A percentile compares a stretch with the other conserved stretches of the same genome.
Evolutionary conservation across 345 rosid genomes (phyloP).

Genomic region (Pelargonium nanum): DNA sequence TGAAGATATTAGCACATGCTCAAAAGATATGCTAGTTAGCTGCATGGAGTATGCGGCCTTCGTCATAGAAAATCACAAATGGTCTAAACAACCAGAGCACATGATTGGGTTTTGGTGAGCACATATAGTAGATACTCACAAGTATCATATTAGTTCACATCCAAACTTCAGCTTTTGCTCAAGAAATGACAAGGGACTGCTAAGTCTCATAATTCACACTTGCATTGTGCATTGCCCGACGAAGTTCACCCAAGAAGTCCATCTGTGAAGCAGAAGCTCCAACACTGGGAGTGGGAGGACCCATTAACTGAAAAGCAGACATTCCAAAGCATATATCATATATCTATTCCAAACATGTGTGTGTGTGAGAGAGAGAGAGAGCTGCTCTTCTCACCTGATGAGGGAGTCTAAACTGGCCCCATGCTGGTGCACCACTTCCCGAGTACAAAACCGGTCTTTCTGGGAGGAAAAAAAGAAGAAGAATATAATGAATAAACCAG

Average conservation of each 20-base stretch:
- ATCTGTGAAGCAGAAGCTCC: constrained; percentile 24
- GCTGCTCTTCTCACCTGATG: constrained; percentile 41
- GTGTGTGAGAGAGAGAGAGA: neutral
- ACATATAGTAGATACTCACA: constrained; percentile 13
- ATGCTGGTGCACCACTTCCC: constrained; percentile 29
- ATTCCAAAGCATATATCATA: neutral
- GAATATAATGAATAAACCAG: neutral
- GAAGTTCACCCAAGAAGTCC: constrained; percentile 42
- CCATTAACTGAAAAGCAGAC: constrained; percentile 27
- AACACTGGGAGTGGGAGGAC: constrained; percentile 15
- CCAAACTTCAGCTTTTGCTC: neutral
- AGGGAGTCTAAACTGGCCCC: constrained; percentile 37
- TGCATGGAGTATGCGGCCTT: no score
- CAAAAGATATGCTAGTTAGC: no score
- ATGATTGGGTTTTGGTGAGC: constrained; percentile 8
- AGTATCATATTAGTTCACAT: constrained; percentile 3
- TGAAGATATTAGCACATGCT: no score
- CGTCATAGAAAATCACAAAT: constrained; percentile 14
- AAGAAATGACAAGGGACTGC: neutral
- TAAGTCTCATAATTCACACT: constrained; percentile 18
- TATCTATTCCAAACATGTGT: no score
- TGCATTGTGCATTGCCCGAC: constrained; percentile 23
- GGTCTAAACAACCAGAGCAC: constrained; percentile 9
- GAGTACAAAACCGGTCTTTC: constrained; percentile 41
- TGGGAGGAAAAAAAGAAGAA: constrained; percentile 17